A percentile compares a stretch with the other conserved stretches of the same genome.
phyloP scores from a whole-genome alignment of 2,329 filamentous ascomycete genomes.

The Penicillium sp. region DNA sequence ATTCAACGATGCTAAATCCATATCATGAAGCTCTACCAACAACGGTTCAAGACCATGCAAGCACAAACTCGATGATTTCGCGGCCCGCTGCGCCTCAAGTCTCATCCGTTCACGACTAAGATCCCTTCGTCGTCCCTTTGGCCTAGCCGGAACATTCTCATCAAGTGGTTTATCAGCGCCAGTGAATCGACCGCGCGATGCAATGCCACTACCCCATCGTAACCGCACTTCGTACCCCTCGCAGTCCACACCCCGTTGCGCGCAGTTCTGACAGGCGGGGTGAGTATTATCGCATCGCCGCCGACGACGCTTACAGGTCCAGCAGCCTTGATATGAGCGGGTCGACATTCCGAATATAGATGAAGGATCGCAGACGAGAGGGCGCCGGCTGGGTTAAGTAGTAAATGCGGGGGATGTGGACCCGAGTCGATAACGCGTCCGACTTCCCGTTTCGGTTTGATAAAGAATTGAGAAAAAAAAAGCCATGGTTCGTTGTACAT shows the following conservation, averaged over 20 bases:
- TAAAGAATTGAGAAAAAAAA: neutral
- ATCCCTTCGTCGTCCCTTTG: slow-evolving; percentile 28
- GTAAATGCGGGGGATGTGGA: slow-evolving; percentile 9
- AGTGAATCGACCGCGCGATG: slow-evolving; percentile 31
- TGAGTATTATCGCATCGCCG: slow-evolving; percentile 29
- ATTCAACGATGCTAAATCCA: neutral
- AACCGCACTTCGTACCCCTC: slow-evolving; percentile 34
- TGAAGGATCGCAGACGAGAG: neutral
- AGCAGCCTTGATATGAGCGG: slow-evolving; percentile 29
- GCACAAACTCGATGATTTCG: slow-evolving; percentile 3
- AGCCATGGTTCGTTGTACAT: neutral
- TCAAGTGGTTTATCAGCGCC: slow-evolving; percentile 29
- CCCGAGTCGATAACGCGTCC: slow-evolving; percentile 12
- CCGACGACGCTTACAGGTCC: slow-evolving; percentile 31
- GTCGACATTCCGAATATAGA: slow-evolving; percentile 29
- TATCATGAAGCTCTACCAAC: neutral
- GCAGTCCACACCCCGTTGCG: slow-evolving; percentile 23
- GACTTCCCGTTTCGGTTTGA: slow-evolving; percentile 16
- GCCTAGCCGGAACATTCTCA: slow-evolving; percentile 21
- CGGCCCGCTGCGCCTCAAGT: neutral
- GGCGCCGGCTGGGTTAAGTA: neutral
- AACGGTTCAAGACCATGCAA: neutral
- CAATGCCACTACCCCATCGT: slow-evolving; percentile 32
- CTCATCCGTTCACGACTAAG: slow-evolving; percentile 17
- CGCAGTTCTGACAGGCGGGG: slow-evolving; percentile 26